Evolutionary conservation across 352 stramenopile genomes (phyloP).

Genomic region (Globisporangium paroecandrum): DNA sequence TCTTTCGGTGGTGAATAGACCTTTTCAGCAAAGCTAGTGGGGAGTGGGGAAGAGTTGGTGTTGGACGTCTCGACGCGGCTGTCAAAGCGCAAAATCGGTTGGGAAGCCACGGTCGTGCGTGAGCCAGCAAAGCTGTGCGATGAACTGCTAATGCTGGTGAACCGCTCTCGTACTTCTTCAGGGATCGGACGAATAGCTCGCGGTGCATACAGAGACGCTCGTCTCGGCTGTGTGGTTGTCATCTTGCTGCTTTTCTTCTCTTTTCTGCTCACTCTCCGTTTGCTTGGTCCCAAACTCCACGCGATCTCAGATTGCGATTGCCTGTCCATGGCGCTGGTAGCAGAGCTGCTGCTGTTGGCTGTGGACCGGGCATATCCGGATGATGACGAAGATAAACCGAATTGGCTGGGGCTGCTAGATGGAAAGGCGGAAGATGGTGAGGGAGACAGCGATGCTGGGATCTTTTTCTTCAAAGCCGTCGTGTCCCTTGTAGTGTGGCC

Average conservation of each 20-base stretch:
- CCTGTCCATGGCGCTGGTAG: neutral
- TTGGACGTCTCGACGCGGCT: constrained; percentile 6
- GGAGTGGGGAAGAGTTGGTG: neutral
- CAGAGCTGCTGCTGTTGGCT: constrained; percentile 6
- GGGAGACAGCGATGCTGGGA: neutral
- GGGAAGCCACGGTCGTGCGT: neutral
- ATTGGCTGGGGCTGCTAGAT: constrained; percentile 3
- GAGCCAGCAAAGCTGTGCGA: neutral
- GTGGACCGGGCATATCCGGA: constrained; percentile 5
- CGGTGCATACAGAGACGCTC: constrained; percentile 17
- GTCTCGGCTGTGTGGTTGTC: neutral
- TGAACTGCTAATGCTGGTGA: neutral
- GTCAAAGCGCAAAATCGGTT: constrained; percentile 9
- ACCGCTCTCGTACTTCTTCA: constrained; percentile 12
- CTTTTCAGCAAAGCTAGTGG: neutral
- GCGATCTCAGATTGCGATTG: constrained; percentile 13
- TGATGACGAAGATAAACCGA: constrained; percentile 10
- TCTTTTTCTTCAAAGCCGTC: constrained; percentile 17
- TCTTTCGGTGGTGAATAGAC: constrained; percentile 13
- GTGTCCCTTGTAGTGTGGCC: neutral
- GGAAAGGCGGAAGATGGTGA: constrained; percentile 4
- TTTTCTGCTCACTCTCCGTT: constrained; percentile 30
- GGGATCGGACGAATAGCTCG: constrained; percentile 14
- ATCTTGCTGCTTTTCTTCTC: constrained; percentile 37
- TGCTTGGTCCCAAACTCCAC: constrained; percentile 33